Conservation (phyloP, 2,329 filamentous ascomycete species). For the Fusarium sp. region DNA sequence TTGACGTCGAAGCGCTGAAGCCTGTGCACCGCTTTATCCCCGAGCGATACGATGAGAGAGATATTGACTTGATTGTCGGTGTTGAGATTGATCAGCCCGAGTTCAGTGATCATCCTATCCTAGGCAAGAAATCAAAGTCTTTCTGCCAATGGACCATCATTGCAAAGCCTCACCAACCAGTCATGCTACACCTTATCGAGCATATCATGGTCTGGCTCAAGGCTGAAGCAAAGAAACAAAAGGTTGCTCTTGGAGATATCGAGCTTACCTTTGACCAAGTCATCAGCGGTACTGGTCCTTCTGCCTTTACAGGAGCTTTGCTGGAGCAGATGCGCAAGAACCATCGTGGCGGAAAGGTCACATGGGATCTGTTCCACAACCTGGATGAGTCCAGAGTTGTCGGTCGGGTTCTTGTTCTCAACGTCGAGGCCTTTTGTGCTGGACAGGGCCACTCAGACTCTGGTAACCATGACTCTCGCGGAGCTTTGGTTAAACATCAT, state of each 20-base stretch:
- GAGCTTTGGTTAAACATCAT: slow-evolving; percentile 75
- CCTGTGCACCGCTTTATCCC: slow-evolving; percentile 49
- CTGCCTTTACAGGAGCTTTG: slow-evolving; percentile 72
- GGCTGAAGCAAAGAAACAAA: slow-evolving; percentile 65
- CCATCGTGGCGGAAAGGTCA: slow-evolving; percentile 52
- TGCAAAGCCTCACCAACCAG: slow-evolving; percentile 70
- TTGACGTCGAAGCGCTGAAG: slow-evolving; percentile 48
- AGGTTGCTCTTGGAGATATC: slow-evolving; percentile 66
- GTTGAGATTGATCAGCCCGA: slow-evolving; percentile 76
- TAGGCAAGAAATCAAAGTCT: slow-evolving; percentile 72
- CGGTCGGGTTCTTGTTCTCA: slow-evolving; percentile 70
- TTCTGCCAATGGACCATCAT: slow-evolving; percentile 83
- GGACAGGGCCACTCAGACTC: slow-evolving; percentile 78
- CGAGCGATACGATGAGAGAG: slow-evolving; percentile 66
- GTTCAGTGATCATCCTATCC: slow-evolving; percentile 68
- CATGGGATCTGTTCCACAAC: slow-evolving; percentile 72
- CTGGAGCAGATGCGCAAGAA: slow-evolving; percentile 67
- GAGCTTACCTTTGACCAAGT: slow-evolving; percentile 75
- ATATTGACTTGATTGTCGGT: slow-evolving; percentile 75
- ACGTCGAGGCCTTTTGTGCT: slow-evolving; percentile 76
- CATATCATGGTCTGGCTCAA: slow-evolving; percentile 73
- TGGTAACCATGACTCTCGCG: slow-evolving; percentile 71
- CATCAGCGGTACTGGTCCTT: slow-evolving; percentile 76
- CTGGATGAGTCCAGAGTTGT: slow-evolving; percentile 71
- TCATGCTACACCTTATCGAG: slow-evolving; percentile 74